These are phyloP conservation scores for Rasamsonia emersonii DNA, from an alignment of 2,329 filamentous ascomycete species.

Conservation along the genomic window DNA sequence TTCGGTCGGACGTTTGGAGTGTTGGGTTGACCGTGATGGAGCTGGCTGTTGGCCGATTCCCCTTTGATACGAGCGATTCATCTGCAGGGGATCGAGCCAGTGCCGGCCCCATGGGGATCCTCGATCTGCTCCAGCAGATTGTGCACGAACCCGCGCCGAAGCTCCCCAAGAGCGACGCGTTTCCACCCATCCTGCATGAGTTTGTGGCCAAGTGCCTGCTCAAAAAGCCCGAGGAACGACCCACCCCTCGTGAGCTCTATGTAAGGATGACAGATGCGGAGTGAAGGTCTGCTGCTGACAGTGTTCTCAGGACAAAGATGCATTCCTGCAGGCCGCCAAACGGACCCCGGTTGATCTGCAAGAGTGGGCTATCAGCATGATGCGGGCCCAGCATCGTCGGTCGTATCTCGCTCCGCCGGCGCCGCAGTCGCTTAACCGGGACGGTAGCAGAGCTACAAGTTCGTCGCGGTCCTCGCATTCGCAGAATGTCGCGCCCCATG, in stretches of 20 bases:
- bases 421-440: conserved; percentile 64
- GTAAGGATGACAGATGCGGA: conserved; percentile 44
- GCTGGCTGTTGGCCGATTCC: conserved; percentile 92
- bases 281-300: neutral
- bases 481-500: conserved; percentile 13
- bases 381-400: conserved; percentile 92
- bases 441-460: conserved; percentile 16
- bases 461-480: conserved; percentile 7
- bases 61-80: conserved; percentile 76
- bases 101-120: conserved; percentile 76
- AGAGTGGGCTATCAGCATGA: conserved; percentile 87
- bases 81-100: conserved; percentile 60
- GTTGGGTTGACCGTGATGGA: conserved; percentile 95
- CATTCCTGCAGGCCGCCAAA: conserved; percentile 93
- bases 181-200: conserved; percentile 87
- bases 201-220: conserved; percentile 94
- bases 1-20: conserved; percentile 99
- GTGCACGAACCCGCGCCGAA: conserved; percentile 91
- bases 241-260: conserved; percentile 87
- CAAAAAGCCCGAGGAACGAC: conserved; percentile 80
- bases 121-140: conserved; percentile 93
- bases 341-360: conserved; percentile 88
- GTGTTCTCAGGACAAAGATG: conserved; percentile 65
- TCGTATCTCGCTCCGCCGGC: conserved; percentile 81
- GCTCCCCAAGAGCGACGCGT: conserved; percentile 93